Conservation (phyloP, 306 rosid species). For the Quercus bicolor region DNA sequence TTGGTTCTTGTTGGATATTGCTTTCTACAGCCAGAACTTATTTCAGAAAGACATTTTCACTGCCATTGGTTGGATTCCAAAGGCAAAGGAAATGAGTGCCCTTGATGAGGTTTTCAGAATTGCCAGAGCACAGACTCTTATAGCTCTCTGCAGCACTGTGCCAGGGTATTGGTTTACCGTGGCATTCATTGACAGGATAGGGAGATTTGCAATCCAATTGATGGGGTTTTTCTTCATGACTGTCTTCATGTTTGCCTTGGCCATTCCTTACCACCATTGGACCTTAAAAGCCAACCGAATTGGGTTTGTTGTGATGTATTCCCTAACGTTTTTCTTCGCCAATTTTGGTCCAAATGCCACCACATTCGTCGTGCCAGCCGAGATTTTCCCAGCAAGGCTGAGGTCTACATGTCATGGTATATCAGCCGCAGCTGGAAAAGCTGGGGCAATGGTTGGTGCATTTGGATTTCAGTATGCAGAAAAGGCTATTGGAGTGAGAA, state of each 20-base stretch:
- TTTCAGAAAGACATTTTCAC: slow-evolving; percentile 87
- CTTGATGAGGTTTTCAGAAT: slow-evolving; percentile 67
- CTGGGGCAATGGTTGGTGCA: slow-evolving; percentile 83
- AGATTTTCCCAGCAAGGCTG: slow-evolving; percentile 81
- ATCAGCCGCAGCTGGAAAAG: slow-evolving; percentile 87
- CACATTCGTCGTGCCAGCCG: slow-evolving; percentile 83
- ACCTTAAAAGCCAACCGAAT: slow-evolving; percentile 51
- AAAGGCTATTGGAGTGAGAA: slow-evolving; percentile 49
- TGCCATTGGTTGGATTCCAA: slow-evolving; percentile 81
- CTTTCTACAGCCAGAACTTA: slow-evolving; percentile 84
- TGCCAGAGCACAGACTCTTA: slow-evolving; percentile 78
- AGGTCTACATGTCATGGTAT: slow-evolving; percentile 90
- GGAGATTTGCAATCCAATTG: slow-evolving; percentile 65
- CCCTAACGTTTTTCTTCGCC: slow-evolving; percentile 83
- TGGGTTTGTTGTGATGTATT: slow-evolving; percentile 76
- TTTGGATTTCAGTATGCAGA: slow-evolving; percentile 74
- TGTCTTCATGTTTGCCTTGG: slow-evolving; percentile 79
- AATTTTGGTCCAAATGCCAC: slow-evolving; percentile 90
- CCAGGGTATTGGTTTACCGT: slow-evolving; percentile 96
- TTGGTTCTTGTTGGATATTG: slow-evolving; percentile 84
- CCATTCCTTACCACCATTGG: slow-evolving; percentile 88
- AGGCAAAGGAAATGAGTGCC: slow-evolving; percentile 71
- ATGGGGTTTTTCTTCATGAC: slow-evolving; percentile 93
- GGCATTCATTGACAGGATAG: slow-evolving; percentile 59
- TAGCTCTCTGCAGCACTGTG: slow-evolving; percentile 83